Evolutionary conservation across 1,139 yeast genomes (phyloP), one percentile per base, ranked within the genome.

Genomic region (Hansenula sp.): DNA sequence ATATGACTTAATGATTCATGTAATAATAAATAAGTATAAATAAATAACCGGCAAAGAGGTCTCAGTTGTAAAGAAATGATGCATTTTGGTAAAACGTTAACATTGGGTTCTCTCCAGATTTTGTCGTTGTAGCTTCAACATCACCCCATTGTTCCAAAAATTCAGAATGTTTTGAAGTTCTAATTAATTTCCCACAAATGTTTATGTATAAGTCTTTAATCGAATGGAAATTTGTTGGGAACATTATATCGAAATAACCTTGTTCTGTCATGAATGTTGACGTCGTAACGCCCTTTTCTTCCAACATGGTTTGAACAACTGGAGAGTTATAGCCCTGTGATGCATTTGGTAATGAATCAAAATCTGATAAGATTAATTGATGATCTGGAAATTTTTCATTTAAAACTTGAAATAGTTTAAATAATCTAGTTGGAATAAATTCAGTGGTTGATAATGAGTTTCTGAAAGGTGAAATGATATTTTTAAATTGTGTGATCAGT

Each of bases 31-130:
- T 34, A 24, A 25, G 15, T 18, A 11, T n/a, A 9, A 6, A 21
- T 21, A 21, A 21, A 21, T 21, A 21, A 21, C 9, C 25, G 9
- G 25, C 25, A 6, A 5, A 6, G 25, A 6, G 8, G 35, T 21
- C 15, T 40, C 24, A 51, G 5, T 48, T 49, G 19, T 49, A 75
- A 74, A 86, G 70, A 56, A 87, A 87, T 30, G 88, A 81, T 5
- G 89, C 96, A 59, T 88, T 88, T 40, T 75, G 71, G 61, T 88
- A 88, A 50, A 87, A 78, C 45, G 84, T 85, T 48, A 88, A 62
- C 91, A 88, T 80, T n/a, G 96, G 96, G 55, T 86, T 86, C 54
- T 87, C 96, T 0, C 96, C 96, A 33, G 78, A 75, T 53, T 75
- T 78, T 1, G 95, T 84, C 5, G 80, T 76, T 5, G 96, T 86